phyloP scores from a whole-genome alignment of 306 rosid genomes.

The Begonia loranthoides region DNA sequence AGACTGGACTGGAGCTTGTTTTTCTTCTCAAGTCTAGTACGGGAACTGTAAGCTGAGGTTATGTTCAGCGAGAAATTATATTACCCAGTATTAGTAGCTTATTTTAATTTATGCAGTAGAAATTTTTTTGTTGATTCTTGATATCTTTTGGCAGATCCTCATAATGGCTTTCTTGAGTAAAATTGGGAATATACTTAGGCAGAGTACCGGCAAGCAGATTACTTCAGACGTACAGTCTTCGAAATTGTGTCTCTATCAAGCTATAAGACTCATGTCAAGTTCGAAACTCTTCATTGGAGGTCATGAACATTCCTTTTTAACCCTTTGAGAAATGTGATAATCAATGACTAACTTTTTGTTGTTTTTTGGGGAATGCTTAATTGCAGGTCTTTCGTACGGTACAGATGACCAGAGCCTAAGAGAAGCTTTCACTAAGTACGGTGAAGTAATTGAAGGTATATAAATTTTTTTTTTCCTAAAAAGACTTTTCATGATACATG shows the following conservation, averaged over 20 bases:
- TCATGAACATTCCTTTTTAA: conserved; percentile 2
- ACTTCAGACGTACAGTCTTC: conserved; percentile 28
- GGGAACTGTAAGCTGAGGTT: too few relatives aligned
- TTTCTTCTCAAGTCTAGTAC: too few relatives aligned
- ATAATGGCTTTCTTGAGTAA: conserved; percentile 71
- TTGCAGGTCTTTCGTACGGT: conserved; percentile 51
- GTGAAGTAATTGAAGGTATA: conserved; percentile 70
- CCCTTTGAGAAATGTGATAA: neutral
- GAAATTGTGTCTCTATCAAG: conserved; percentile 36
- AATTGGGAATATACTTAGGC: conserved; percentile 59
- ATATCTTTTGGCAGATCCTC: conserved; percentile 16
- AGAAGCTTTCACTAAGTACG: conserved; percentile 66
- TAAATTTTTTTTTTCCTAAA: neutral
- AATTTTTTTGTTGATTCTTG: neutral
- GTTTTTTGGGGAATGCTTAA: neutral
- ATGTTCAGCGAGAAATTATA: neutral
- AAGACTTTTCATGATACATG: too few relatives aligned
- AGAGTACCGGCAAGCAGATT: conserved; percentile 31
- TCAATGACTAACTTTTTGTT: too few relatives aligned
- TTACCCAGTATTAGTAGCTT: neutral
- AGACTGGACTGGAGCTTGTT: too few relatives aligned
- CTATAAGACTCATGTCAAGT: conserved; percentile 56
- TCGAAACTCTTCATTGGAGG: conserved; percentile 85
- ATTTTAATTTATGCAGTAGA: neutral
- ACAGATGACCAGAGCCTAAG: conserved; percentile 56